Evolutionary conservation across 2,329 filamentous ascomycete genomes (phyloP), one percentile per base, ranked within the genome.

Genomic region (Trichoderma atrobrunneum): DNA sequence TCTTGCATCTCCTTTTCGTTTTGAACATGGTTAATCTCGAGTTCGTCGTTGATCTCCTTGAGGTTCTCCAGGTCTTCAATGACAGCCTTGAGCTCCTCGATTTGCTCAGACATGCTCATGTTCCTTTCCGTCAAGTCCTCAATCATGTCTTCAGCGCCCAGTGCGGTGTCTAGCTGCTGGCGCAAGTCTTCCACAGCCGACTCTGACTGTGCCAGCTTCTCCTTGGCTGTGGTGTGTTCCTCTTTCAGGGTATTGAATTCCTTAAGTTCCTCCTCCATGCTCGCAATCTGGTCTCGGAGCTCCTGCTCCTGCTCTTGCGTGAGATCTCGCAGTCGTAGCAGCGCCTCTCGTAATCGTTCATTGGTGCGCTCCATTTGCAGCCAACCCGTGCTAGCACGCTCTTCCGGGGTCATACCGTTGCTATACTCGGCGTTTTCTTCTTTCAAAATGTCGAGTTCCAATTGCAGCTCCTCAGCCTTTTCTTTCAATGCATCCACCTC

Each of bases 1-100:
- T 97, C 93, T 80, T 97, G 94, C 82, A 99, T 89, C 79, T 98
- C 95, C 80, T 95, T 97, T 80, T 97, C 93, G 43, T 94, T 93
- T 78, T 98, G 94, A 5, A 96, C 89, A 78, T 98, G 95, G 78
- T 97, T 97, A 77, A 93, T 89, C 80, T 98, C 95, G 4, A 99
- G 89, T 81, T 99, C 96, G 78, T 98, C 95, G 76, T 94, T 97
- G 76, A 98, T 90, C 79, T 99, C 95, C 79, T 94, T 95, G 68
- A 98, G 84, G 73, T 89, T 93, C 80, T 98, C 94, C 12, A 98
- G 87, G 75, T 98, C 95, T 74, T 95, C 92, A 73, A 98, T 92
- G 8, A 92, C 90, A 21, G 90, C 90, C 77, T 92, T 92, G 66
- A 98, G 87, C 78, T 97, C 92, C 74, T 94, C 92, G 57, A 98